A percentile compares a stretch with the other conserved stretches of the same genome.
Evolutionary conservation across 179 eudicot species (phyloP).

Genomic region (Heliamphora pulchella): DNA sequence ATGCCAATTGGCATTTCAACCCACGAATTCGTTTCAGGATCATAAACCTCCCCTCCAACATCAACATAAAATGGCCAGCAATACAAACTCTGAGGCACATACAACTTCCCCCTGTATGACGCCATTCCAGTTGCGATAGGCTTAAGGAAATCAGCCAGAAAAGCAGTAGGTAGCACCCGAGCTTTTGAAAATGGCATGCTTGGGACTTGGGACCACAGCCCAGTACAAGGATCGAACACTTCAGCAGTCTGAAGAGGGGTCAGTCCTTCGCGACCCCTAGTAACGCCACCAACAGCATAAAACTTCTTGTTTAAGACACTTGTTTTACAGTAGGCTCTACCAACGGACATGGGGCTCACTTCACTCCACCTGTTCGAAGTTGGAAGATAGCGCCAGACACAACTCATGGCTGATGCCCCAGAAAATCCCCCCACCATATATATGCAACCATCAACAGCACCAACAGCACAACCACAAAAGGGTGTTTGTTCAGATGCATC

Average conservation of each 20-base stretch:
- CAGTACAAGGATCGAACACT: conserved; percentile 68
- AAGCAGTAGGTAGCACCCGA: conserved; percentile 71
- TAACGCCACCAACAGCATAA: conserved; percentile 89
- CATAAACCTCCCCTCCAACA: conserved; percentile 98
- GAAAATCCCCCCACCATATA: conserved; percentile 79
- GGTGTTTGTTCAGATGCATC: conserved; percentile 43
- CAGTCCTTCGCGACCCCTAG: conserved; percentile 59
- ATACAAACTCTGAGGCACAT: conserved; percentile 88
- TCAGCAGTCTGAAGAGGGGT: conserved; percentile 87
- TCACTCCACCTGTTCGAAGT: conserved; percentile 65
- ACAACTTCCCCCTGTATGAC: conserved; percentile 69
- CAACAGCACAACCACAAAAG: conserved; percentile 83
- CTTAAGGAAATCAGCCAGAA: conserved; percentile 77
- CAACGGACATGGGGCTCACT: conserved; percentile 55
- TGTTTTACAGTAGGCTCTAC: conserved; percentile 81
- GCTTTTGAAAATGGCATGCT: conserved; percentile 94
- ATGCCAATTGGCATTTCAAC: conserved; percentile 86
- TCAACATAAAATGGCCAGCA: conserved; percentile 98
- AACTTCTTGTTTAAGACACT: conserved; percentile 69
- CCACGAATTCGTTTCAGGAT: conserved; percentile 82
- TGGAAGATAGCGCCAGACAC: conserved; percentile 77
- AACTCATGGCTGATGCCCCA: conserved; percentile 46
- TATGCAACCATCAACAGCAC: conserved; percentile 68
- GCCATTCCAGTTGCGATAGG: conserved; percentile 97
- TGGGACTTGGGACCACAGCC: conserved; percentile 66